These are phyloP conservation scores for Quercus alba DNA, from an alignment of 306 rosid genomes.

Conservation along the genomic window DNA sequence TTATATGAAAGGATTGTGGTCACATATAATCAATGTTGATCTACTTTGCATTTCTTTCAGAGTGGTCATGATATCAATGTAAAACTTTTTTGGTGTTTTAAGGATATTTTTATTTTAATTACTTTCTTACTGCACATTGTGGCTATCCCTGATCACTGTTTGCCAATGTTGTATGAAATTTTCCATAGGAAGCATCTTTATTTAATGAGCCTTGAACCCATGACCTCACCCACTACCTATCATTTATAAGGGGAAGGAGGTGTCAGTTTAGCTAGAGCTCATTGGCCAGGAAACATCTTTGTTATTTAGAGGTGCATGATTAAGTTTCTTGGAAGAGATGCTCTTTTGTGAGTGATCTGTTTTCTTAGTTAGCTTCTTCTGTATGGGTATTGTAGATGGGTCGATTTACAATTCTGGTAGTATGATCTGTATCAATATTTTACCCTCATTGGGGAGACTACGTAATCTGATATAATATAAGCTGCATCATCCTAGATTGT, in stretches of 20 bases:
- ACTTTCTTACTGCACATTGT: background rate
- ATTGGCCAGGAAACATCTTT: background rate
- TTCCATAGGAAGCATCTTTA: background rate
- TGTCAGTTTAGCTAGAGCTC: too few species aligned
- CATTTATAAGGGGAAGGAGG: too few species aligned
- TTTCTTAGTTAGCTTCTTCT: background rate
- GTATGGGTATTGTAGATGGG: background rate
- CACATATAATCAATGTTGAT: background rate
- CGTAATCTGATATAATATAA: background rate
- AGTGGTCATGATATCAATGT: background rate
- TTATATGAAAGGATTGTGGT: too few species aligned
- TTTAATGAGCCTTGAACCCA: too few species aligned
- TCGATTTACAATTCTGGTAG: background rate
- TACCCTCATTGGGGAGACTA: background rate
- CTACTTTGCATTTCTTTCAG: background rate
- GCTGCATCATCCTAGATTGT: background rate
- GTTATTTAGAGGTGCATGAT: background rate
- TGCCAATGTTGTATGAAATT: background rate
- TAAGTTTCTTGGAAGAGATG: background rate
- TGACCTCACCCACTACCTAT: too few species aligned
- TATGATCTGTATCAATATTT: background rate
- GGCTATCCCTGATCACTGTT: background rate
- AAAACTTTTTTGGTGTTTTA: background rate
- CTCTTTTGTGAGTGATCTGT: background rate
- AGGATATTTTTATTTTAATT: background rate